Conservation (phyloP, 2,329 filamentous ascomycete genomes). For the Colletotrichum incanum region DNA sequence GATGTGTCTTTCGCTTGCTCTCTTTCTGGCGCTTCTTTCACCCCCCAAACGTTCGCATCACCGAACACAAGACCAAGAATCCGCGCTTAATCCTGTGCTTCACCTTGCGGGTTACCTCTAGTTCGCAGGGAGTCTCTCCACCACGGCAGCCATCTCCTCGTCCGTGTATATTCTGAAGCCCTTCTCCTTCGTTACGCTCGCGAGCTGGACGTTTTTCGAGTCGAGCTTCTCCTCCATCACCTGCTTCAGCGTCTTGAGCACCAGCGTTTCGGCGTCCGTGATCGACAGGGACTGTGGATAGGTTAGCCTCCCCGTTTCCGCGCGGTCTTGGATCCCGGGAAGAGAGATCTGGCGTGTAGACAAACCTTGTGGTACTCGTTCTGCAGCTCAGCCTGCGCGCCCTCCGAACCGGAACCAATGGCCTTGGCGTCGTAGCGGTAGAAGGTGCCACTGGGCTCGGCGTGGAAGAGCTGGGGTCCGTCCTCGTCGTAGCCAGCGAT, state of each 20-base stretch:
- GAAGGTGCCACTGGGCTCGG: slow-evolving; percentile 97
- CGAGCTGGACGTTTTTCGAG: slow-evolving; percentile 97
- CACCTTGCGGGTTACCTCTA: slow-evolving; percentile 51
- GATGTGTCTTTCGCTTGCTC: slow-evolving; percentile 8
- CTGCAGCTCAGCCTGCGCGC: slow-evolving; percentile 96
- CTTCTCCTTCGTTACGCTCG: slow-evolving; percentile 97
- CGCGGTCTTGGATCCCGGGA: neutral
- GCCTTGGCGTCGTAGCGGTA: slow-evolving; percentile 99
- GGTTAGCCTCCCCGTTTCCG: slow-evolving; percentile 2
- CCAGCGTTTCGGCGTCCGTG: slow-evolving; percentile 91
- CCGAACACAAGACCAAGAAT: slow-evolving; percentile 1
- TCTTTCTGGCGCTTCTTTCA: slow-evolving; percentile 4
- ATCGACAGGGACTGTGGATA: slow-evolving; percentile 83
- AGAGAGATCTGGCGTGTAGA: neutral
- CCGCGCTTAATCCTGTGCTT: slow-evolving; percentile 14
- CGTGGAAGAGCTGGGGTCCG: slow-evolving; percentile 96
- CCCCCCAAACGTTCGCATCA: neutral
- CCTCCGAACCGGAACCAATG: slow-evolving; percentile 97
- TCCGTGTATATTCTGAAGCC: slow-evolving; percentile 99
- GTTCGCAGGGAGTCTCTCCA: slow-evolving; percentile 84
- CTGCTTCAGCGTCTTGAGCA: slow-evolving; percentile 98
- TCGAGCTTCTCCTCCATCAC: slow-evolving; percentile 99
- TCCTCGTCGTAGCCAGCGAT: slow-evolving; percentile 99
- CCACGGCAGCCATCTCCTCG: slow-evolving; percentile 95
- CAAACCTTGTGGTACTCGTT: slow-evolving; percentile 95